These are phyloP conservation scores for Phoma herbarum DNA, from an alignment of 2,329 filamentous ascomycete genomes.

Conservation along the genomic window DNA sequence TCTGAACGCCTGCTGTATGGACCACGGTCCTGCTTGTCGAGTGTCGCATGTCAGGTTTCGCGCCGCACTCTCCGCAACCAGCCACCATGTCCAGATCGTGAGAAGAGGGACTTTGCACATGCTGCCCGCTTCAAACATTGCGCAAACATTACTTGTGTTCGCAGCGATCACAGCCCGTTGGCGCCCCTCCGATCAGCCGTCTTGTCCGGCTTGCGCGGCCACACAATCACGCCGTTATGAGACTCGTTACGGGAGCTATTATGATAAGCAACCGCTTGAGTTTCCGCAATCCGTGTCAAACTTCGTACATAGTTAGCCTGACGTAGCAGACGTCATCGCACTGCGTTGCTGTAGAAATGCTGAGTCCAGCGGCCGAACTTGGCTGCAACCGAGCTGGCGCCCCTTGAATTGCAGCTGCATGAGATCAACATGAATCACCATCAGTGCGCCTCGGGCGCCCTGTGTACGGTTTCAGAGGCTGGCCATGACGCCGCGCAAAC, in stretches of 20 bases:
- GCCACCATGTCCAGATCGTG: neutral
- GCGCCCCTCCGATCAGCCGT: constrained; percentile 6
- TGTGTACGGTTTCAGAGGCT: constrained; percentile 18
- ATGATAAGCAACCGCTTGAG: constrained; percentile 14
- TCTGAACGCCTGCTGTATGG: constrained; percentile 2
- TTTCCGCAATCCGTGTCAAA: constrained; percentile 12
- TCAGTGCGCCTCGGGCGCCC: constrained; percentile 17
- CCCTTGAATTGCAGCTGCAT: constrained; percentile 18
- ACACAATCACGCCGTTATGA: constrained; percentile 17
- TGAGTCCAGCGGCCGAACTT: constrained; percentile 1
- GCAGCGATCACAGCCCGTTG: neutral
- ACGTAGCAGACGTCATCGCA: constrained; percentile 13
- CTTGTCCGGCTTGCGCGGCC: constrained; percentile 7
- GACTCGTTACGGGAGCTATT: constrained; percentile 12
- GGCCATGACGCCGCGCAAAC: constrained; percentile 15
- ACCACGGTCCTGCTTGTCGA: neutral
- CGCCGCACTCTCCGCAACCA: constrained; percentile 8
- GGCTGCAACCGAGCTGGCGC: constrained; percentile 8
- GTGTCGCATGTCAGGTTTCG: neutral
- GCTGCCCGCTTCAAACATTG: neutral
- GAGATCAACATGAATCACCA: constrained; percentile 24
- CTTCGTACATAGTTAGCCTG: constrained; percentile 9
- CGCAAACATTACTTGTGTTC: constrained; percentile 7
- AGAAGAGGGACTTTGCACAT: constrained; percentile 1
- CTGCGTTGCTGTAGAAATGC: constrained; percentile 16